A percentile compares a stretch with the other conserved stretches of the same genome.
Evolutionary conservation across 1,284 basidiomycete genomes (phyloP).

Genomic region (Baeospora myosura): DNA sequence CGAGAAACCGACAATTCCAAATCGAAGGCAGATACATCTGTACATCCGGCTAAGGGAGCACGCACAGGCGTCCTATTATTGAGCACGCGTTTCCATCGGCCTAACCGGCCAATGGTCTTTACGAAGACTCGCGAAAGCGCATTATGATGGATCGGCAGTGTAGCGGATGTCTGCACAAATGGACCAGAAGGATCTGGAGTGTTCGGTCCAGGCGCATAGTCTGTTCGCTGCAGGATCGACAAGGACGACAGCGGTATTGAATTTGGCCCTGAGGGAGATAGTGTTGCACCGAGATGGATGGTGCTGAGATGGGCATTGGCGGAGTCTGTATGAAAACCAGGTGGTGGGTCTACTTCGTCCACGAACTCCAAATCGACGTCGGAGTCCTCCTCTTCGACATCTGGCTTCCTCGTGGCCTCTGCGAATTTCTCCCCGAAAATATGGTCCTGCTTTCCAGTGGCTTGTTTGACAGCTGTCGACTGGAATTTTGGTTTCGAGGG

Average conservation of each 20-base stretch:
- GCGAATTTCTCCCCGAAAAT: constrained; percentile 55
- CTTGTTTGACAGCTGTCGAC: not conserved
- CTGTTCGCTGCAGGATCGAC: constrained; percentile 36
- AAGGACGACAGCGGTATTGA: constrained; percentile 41
- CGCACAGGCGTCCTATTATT: constrained; percentile 40
- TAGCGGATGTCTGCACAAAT: constrained; percentile 32
- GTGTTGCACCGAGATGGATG: constrained; percentile 26
- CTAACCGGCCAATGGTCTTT: constrained; percentile 73
- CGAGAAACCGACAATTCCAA: constrained; percentile 51
- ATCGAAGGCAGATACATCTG: constrained; percentile 62
- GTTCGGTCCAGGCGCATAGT: constrained; percentile 27
- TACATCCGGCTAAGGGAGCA: constrained; percentile 36
- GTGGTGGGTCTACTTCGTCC: constrained; percentile 26
- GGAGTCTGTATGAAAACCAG: constrained; percentile 27
- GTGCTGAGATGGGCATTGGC: constrained; percentile 37
- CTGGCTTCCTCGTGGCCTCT: constrained; percentile 42
- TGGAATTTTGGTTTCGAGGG: constrained; percentile 21
- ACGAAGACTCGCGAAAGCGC: constrained; percentile 70
- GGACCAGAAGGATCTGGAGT: constrained; percentile 17
- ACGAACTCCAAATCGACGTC: constrained; percentile 71
- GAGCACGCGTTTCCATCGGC: constrained; percentile 74
- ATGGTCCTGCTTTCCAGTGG: constrained; percentile 27
- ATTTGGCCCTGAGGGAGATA: constrained; percentile 32
- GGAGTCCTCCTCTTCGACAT: constrained; percentile 42
- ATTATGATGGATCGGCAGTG: constrained; percentile 52